Conservation (phyloP, 2,329 filamentous ascomycete species). For the Claviceps arundinis region DNA sequence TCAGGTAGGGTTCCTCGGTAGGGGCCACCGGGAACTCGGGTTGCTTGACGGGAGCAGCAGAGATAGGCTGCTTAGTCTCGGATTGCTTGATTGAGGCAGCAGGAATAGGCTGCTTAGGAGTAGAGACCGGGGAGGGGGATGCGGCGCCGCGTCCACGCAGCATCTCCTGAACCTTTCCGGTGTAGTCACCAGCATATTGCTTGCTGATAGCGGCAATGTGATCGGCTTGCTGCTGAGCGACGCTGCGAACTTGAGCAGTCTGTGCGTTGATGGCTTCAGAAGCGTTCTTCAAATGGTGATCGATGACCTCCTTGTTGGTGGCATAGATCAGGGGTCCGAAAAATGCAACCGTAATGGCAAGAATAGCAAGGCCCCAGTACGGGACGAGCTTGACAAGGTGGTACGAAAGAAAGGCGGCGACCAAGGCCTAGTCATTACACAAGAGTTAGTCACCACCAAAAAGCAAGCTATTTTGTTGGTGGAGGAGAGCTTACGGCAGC, state of each 20-base stretch:
- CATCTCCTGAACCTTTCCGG: conserved; percentile 52
- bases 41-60: conserved; percentile 11
- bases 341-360: conserved; percentile 47
- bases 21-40: conserved; percentile 24
- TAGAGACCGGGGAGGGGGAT: conserved; percentile 26
- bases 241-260: conserved; percentile 46
- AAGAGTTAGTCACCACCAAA: conserved; percentile 1
- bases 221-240: conserved; percentile 51
- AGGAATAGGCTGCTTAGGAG: conserved; percentile 20
- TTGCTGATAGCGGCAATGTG: conserved; percentile 51
- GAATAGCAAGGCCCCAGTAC: conserved; percentile 53
- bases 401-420: conserved; percentile 52
- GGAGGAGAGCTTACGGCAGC: conserved; percentile 36
- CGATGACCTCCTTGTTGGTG: conserved; percentile 57
- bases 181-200: conserved; percentile 56
- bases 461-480: conserved; percentile 3
- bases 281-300: conserved; percentile 45
- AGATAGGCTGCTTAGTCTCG: conserved; percentile 17
- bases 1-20: conserved; percentile 20
- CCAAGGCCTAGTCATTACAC: conserved; percentile 33
- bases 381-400: conserved; percentile 57
- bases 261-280: conserved; percentile 47
- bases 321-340: conserved; percentile 50
- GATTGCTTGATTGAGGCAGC: conserved; percentile 1
- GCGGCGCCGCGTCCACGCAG: conserved; percentile 37